These are phyloP conservation scores for Fusarium sp. DNA, from an alignment of 2,329 filamentous ascomycete genomes.

Conservation along the genomic window DNA sequence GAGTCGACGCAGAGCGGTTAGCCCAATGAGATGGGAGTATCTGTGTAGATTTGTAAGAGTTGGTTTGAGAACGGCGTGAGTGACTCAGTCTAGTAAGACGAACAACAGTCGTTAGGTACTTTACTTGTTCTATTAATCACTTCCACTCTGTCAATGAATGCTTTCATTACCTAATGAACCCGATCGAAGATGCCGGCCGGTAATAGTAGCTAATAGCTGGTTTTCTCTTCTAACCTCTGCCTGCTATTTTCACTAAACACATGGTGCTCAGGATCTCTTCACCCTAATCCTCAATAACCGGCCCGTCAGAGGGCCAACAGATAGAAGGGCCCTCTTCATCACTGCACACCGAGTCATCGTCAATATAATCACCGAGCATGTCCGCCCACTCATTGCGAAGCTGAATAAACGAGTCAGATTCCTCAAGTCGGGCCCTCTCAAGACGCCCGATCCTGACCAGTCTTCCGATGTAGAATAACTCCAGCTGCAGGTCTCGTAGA, in stretches of 20 bases:
- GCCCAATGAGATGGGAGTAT: constrained; percentile 27
- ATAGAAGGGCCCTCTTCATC: not conserved
- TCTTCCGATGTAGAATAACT: constrained; percentile 1
- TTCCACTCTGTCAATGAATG: not conserved
- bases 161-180: not conserved
- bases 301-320: not conserved
- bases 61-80: not conserved
- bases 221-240: not conserved
- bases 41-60: not conserved
- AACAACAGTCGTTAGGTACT: not conserved
- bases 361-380: not conserved
- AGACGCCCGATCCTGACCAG: constrained; percentile 7
- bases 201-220: not conserved
- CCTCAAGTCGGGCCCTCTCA: constrained; percentile 22
- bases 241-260: not conserved
- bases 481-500: not conserved
- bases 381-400: constrained; percentile 15
- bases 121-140: not conserved
- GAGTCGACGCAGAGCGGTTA: not conserved
- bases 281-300: not conserved
- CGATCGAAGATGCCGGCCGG: not conserved
- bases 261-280: not conserved
- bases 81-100: not conserved
- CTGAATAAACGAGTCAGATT: constrained; percentile 8
- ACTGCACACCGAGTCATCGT: not conserved